Evolutionary conservation across 2,329 filamentous ascomycete genomes (phyloP), one percentile per base, ranked within the genome.

Genomic region (Xylaria sp.): DNA sequence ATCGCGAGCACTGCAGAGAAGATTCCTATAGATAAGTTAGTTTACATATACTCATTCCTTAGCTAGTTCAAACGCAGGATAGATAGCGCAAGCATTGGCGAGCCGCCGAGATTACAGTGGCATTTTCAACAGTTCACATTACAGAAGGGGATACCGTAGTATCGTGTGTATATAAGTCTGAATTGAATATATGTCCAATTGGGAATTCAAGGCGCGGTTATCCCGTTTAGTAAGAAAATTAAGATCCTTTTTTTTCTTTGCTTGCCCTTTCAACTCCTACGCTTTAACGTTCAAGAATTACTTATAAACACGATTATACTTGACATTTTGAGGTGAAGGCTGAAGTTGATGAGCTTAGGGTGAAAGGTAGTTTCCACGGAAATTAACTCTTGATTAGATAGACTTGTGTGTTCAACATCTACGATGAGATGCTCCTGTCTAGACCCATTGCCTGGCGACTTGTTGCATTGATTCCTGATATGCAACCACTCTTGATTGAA

Each of bases 141-240:
- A 51, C 16, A 27, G 48, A 4, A n/a, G 6, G 5, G 13, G 2
- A n/a, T 18, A n/a, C 29, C 4, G 13, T 18, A 42, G 4, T n/a
- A 42, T 42, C 13, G 9, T 29, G 16, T 9, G 48, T 35, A 5
- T 35, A 60, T 32, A 18, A 40, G 29, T 60, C n/a, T 60, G 58
- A 60, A 48, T 35, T 21, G 37, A 47, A 60, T 48, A 60, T 48
- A n/a, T 48, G 16, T 29, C 18, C 27, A 27, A 25, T 58, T 58
- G 5, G 6, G 44, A n/a, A 25, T 53, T 29, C n/a, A 32, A 53
- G 25, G 23, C 47, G 44, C 2, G 21, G 44, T 48, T 25, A 4
- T 10, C 54, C n/a, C 23, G 54, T 5, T 23, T 16, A 40, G 12
- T n/a, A 23, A 42, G 10, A 35, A 2, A 44, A 58, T 29, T 12